Percentiles rank a stretch among this genome's conserved stretches.
phyloP scores from a whole-genome alignment of 2,329 filamentous ascomycete genomes.

The Phoma herbarum region DNA sequence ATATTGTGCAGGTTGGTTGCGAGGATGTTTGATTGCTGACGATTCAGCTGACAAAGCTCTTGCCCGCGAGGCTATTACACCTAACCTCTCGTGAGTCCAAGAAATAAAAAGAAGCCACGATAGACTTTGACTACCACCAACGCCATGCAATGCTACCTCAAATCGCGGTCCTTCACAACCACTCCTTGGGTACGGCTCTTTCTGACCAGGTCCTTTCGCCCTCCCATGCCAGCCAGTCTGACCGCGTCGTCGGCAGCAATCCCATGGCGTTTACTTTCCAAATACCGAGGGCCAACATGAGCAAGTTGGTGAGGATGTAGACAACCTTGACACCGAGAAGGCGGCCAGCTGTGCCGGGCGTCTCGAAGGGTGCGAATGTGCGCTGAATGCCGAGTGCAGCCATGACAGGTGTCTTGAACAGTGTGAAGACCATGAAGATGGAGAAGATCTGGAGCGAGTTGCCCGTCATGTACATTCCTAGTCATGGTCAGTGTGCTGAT shows the following conservation, averaged over 20 bases:
- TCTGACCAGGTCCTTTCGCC: conserved; percentile 64
- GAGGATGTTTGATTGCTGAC: no score
- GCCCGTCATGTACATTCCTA: conserved; percentile 98
- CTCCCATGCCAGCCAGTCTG: conserved; percentile 98
- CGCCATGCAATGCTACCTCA: conserved; percentile 14
- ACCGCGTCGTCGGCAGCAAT: conserved; percentile 91
- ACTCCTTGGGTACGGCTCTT: conserved; percentile 48
- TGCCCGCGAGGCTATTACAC: no score
- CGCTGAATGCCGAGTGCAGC: conserved; percentile 83
- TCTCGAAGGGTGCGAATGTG: conserved; percentile 92
- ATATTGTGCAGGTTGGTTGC: no score
- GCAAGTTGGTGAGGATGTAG: conserved; percentile 85
- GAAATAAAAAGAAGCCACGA: conserved; percentile 3
- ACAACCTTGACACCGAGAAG: conserved; percentile 85
- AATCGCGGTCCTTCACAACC: conserved; percentile 32
- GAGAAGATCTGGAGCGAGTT: conserved; percentile 98
- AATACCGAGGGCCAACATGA: conserved; percentile 83
- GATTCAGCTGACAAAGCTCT: no score
- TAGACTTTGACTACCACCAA: conserved; percentile 5
- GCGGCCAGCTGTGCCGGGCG: conserved; percentile 75
- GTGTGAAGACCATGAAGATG: conserved; percentile 99
- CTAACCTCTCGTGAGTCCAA: not conserved
- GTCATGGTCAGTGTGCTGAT: conserved; percentile 1
- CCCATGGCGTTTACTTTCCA: conserved; percentile 99
- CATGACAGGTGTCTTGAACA: conserved; percentile 94